Evolutionary conservation across 2,329 filamentous ascomycete species (phyloP).

Genomic region (Cladosporium cucumerinum): DNA sequence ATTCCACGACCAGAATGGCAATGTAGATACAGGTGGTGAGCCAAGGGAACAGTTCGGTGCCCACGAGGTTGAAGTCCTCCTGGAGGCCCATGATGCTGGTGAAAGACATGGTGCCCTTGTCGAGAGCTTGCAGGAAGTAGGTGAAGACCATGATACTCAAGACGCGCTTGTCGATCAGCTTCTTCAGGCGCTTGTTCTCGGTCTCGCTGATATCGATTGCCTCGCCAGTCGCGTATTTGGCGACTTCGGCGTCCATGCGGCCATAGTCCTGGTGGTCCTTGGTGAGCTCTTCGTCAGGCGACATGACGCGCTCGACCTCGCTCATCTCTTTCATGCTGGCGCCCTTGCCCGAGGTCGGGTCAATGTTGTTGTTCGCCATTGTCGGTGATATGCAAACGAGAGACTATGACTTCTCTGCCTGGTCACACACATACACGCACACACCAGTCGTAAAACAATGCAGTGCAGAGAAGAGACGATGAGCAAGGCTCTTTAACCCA

Average conservation of each 20-base stretch:
- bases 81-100: constrained; percentile 61
- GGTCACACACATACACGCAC: background rate
- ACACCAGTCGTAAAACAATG: background rate
- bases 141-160: constrained; percentile 68
- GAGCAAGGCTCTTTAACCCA: background rate
- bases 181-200: constrained; percentile 60
- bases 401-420: background rate
- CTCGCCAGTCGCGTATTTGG: constrained; percentile 61
- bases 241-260: constrained; percentile 66
- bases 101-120: constrained; percentile 64
- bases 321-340: constrained; percentile 16
- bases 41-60: constrained; percentile 59
- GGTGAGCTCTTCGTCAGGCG: constrained; percentile 40
- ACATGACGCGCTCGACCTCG: constrained; percentile 51
- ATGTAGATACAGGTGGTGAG: constrained; percentile 73
- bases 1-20: constrained; percentile 67
- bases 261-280: constrained; percentile 56
- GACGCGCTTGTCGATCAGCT: constrained; percentile 64
- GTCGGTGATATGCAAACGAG: background rate
- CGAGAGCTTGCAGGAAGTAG: constrained; percentile 69
- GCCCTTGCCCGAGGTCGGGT: constrained; percentile 13
- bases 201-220: constrained; percentile 57
- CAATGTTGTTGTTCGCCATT: constrained; percentile 9
- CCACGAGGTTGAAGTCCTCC: constrained; percentile 43
- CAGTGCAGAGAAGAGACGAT: background rate